A percentile compares a stretch with the other conserved stretches of the same genome.
Conservation (phyloP, 306 rosid genomes). For the Hippophae rhamnoides region DNA sequence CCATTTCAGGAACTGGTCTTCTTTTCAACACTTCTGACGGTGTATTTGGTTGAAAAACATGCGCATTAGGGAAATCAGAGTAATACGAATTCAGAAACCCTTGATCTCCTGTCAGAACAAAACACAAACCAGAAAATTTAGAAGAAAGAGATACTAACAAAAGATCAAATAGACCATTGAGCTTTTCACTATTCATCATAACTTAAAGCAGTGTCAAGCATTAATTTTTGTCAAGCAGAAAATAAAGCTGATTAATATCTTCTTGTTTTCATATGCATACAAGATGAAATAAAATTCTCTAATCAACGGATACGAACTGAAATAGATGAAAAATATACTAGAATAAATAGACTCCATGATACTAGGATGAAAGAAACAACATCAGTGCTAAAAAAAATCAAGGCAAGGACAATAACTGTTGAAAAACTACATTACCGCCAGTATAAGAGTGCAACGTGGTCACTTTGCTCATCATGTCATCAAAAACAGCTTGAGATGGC, state of each 20-base stretch:
- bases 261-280: no score
- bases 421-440: conserved; percentile 47
- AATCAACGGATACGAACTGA: not conserved
- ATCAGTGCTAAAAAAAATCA: not conserved
- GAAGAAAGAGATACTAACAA: no score
- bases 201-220: no score
- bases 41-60: conserved; percentile 73
- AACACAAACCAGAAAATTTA: no score
- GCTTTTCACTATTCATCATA: no score
- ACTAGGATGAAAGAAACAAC: not conserved
- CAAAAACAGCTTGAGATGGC: conserved; percentile 69
- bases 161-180: no score
- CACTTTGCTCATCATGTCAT: conserved; percentile 86
- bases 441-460: conserved; percentile 70
- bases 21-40: conserved; percentile 41
- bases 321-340: not conserved
- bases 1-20: conserved; percentile 73
- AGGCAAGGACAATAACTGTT: conserved; percentile 2
- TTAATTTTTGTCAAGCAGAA: no score
- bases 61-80: conserved; percentile 72
- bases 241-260: no score
- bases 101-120: no score
- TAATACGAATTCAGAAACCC: no score
- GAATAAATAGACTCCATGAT: not conserved
- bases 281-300: no score